phyloP scores from a whole-genome alignment of 257 asterid species.

The Fraxinus quadrangulata region DNA sequence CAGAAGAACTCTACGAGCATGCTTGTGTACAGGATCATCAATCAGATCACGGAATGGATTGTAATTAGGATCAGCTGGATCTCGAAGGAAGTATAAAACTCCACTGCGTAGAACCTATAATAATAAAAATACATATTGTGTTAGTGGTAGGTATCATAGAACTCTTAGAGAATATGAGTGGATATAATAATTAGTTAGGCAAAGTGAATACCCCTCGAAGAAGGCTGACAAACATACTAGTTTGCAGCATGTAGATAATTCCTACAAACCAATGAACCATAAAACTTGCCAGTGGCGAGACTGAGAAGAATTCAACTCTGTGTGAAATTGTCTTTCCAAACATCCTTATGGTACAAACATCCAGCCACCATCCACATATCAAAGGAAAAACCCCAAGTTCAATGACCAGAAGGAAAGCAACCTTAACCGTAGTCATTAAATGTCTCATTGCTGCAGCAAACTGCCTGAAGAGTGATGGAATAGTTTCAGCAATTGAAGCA shows the following conservation, averaged over 20 bases:
- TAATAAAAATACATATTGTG: slow-evolving; percentile 14
- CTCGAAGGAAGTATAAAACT: slow-evolving; percentile 94
- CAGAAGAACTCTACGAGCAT: slow-evolving; percentile 94
- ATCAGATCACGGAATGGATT: slow-evolving; percentile 97
- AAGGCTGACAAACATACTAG: slow-evolving; percentile 98
- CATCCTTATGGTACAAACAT: slow-evolving; percentile 93
- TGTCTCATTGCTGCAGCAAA: slow-evolving; percentile 95
- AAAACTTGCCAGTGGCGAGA: slow-evolving; percentile 94
- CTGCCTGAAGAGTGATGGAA: slow-evolving; percentile 90
- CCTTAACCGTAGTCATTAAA: slow-evolving; percentile 96
- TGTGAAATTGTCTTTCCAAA: slow-evolving; percentile 90
- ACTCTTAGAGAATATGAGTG: background rate
- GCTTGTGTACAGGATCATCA: slow-evolving; percentile 99
- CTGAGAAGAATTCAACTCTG: slow-evolving; percentile 92
- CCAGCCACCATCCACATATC: slow-evolving; percentile 99
- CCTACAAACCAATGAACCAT: slow-evolving; percentile 98
- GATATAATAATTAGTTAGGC: background rate
- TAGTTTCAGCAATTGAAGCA: slow-evolving; percentile 87
- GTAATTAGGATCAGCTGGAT: slow-evolving; percentile 99
- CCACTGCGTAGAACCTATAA: slow-evolving; percentile 89
- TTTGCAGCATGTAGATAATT: slow-evolving; percentile 94
- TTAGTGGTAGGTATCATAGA: slow-evolving; percentile 8
- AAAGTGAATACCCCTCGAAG: slow-evolving; percentile 81
- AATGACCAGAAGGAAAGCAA: slow-evolving; percentile 94
- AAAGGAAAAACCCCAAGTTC: slow-evolving; percentile 98